These are phyloP conservation scores for Plantago ovata DNA, from an alignment of 257 asterid species.

Conservation along the genomic window DNA sequence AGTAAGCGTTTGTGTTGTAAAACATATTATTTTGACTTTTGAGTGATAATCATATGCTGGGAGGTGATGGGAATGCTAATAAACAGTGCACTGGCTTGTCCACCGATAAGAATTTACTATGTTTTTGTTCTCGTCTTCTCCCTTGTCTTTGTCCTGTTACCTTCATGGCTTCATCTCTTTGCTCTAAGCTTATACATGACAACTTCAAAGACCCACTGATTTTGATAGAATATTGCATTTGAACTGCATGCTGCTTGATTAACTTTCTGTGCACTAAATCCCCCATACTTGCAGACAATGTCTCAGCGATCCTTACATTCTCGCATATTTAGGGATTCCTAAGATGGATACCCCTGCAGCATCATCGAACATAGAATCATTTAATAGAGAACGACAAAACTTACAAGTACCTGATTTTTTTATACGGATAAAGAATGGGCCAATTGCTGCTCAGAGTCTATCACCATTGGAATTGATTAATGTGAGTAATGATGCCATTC, in stretches of 20 bases:
- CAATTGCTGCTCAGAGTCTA: slow-evolving; percentile 43
- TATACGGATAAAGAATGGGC: slow-evolving; percentile 41
- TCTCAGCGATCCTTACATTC: slow-evolving; percentile 57
- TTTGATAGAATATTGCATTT: slow-evolving; percentile 2
- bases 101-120: background rate
- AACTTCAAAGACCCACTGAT: background rate
- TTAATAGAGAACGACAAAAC: too few species aligned
- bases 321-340: slow-evolving; percentile 71
- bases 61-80: background rate
- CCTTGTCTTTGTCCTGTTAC: background rate
- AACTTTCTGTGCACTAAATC: slow-evolving; percentile 16
- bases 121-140: background rate
- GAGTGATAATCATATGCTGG: background rate
- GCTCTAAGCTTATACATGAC: background rate
- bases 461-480: slow-evolving; percentile 64
- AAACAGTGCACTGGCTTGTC: background rate
- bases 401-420: slow-evolving; percentile 27
- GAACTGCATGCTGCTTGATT: slow-evolving; percentile 8
- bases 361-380: slow-evolving; percentile 30
- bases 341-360: slow-evolving; percentile 31
- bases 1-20: too few species aligned
- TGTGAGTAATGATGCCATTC: slow-evolving; percentile 41
- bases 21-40: background rate
- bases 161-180: background rate
- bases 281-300: slow-evolving; percentile 55